A percentile compares a stretch with the other conserved stretches of the same genome.
These are phyloP conservation scores for Salix caprea DNA, from an alignment of 345 rosid species.

Conservation along the genomic window DNA sequence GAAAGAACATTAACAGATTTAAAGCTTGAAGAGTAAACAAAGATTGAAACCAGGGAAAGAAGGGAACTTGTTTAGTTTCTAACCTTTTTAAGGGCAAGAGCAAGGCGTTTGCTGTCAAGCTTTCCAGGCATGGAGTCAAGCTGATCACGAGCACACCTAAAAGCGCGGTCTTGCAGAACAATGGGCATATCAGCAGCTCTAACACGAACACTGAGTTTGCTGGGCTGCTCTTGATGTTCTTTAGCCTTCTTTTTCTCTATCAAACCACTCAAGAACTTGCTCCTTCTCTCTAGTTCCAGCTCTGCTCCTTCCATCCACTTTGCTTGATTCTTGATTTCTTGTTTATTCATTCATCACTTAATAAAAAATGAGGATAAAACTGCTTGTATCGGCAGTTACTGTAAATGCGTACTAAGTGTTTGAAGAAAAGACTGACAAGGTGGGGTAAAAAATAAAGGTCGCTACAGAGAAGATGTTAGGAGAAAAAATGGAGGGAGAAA, in stretches of 20 bases:
- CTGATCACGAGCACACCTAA: conserved; percentile 66
- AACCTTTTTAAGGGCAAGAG: conserved; percentile 88
- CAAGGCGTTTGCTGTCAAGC: conserved; percentile 82
- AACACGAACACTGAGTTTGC: conserved; percentile 55
- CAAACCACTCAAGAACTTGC: conserved; percentile 78
- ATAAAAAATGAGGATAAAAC: background rate
- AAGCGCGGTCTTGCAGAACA: conserved; percentile 62
- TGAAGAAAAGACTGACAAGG: background rate
- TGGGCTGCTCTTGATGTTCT: conserved; percentile 56
- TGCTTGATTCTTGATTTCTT: background rate
- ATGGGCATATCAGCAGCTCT: conserved; percentile 88
- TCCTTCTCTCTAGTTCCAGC: conserved; percentile 83
- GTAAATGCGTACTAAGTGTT: background rate
- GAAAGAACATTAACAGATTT: background rate
- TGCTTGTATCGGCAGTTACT: background rate
- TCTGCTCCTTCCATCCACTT: conserved; percentile 68
- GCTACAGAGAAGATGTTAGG: background rate
- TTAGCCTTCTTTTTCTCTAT: conserved; percentile 86
- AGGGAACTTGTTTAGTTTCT: background rate
- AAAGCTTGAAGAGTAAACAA: background rate
- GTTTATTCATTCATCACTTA: background rate
- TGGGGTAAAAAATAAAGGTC: background rate
- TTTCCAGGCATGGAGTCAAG: conserved; percentile 76
- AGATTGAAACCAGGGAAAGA: background rate
- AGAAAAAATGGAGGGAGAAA: background rate